Evolutionary conservation across 2,329 filamentous ascomycete species (phyloP).

Genomic region (Talaromyces sp.): DNA sequence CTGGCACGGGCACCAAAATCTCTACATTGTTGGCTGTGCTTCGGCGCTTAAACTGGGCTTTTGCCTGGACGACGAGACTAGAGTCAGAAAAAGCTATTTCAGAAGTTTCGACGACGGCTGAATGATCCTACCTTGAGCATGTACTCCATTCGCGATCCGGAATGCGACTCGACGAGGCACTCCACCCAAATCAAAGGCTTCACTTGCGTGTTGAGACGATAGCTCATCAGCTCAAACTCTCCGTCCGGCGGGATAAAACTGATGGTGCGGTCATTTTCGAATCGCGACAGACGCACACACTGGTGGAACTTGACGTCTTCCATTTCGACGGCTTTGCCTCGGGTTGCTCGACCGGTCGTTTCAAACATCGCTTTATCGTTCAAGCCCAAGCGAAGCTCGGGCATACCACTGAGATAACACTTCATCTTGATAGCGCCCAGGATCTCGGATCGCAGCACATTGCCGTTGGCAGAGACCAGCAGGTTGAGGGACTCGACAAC

Average conservation of each 20-base stretch:
- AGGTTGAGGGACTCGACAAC: conserved; percentile 96
- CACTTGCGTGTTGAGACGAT: conserved; percentile 95
- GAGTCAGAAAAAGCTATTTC: not conserved
- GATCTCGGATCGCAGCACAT: conserved; percentile 92
- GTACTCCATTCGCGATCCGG: conserved; percentile 92
- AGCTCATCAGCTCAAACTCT: conserved; percentile 99
- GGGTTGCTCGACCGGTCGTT: conserved; percentile 85
- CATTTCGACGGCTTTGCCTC: conserved; percentile 98
- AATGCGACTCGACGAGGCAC: conserved; percentile 93
- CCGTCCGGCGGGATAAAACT: conserved; percentile 98
- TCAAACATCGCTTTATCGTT: conserved; percentile 99
- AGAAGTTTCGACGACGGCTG: not conserved
- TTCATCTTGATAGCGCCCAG: conserved; percentile 99
- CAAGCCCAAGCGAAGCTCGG: conserved; percentile 83
- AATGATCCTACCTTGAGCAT: conserved; percentile 70
- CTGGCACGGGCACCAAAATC: conserved; percentile 92
- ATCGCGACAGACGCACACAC: conserved; percentile 88
- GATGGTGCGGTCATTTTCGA: conserved; percentile 98
- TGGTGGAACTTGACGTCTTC: conserved; percentile 99
- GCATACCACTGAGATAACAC: conserved; percentile 97
- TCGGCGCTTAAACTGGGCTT: conserved; percentile 94
- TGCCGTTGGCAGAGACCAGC: conserved; percentile 87
- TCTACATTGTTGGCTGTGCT: conserved; percentile 98
- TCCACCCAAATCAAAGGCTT: conserved; percentile 99
- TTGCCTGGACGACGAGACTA: conserved; percentile 49